These are phyloP conservation scores for Lactarius sp. DNA, from an alignment of 768 basidiomycete genomes.

Conservation along the genomic window DNA sequence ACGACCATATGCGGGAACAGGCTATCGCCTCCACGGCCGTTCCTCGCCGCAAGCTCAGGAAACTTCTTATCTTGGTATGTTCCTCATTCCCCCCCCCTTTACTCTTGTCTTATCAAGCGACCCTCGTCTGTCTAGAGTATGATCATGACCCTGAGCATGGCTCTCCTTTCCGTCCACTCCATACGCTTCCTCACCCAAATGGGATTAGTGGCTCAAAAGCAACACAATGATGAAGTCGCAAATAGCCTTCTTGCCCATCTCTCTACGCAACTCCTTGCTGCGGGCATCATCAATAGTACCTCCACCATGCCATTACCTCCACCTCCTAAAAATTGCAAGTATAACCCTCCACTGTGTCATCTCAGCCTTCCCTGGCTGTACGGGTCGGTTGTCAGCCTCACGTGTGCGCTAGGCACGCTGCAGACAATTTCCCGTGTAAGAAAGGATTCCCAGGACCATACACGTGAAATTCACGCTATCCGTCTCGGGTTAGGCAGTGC, in stretches of 20 bases:
- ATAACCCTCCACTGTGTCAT: conserved; percentile 10
- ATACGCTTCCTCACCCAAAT: conserved; percentile 14
- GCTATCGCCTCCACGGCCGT: background rate
- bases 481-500: conserved; percentile 11
- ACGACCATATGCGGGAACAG: conserved; percentile 11
- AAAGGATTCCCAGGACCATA: conserved; percentile 12
- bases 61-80: conserved; percentile 17
- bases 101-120: background rate
- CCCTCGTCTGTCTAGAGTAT: conserved; percentile 11
- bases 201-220: conserved; percentile 3
- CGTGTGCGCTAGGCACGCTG: conserved; percentile 10
- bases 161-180: conserved; percentile 19
- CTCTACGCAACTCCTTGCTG: conserved; percentile 8
- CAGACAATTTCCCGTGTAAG: conserved; percentile 16
- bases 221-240: conserved; percentile 12
- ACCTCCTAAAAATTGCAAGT: conserved; percentile 17
- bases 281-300: conserved; percentile 13
- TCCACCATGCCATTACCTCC: conserved; percentile 1
- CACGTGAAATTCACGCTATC: conserved; percentile 11
- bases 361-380: conserved; percentile 23
- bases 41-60: conserved; percentile 20
- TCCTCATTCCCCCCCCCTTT: background rate
- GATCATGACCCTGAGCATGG: conserved; percentile 21
- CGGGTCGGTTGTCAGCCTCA: conserved; percentile 16
- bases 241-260: conserved; percentile 13